These are phyloP conservation scores for Penicillium verrucosum DNA, from an alignment of 2,329 filamentous ascomycete species.

Conservation along the genomic window DNA sequence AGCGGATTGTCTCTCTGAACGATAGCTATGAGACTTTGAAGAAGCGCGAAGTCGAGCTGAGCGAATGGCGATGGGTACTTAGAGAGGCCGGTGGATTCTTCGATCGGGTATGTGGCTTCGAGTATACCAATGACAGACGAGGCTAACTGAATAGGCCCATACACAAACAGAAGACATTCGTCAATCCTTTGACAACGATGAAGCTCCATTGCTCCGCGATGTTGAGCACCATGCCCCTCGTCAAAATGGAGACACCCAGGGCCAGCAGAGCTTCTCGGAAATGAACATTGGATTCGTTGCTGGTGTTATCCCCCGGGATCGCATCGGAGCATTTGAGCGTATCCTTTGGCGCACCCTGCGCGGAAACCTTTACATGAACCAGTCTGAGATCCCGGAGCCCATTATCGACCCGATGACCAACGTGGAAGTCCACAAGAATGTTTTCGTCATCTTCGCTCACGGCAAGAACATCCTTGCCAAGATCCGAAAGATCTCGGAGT, in stretches of 20 bases:
- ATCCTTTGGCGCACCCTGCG: slow-evolving; percentile 96
- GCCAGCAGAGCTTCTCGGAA: slow-evolving; percentile 83
- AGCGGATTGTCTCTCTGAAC: slow-evolving; percentile 85
- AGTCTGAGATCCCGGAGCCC: slow-evolving; percentile 93
- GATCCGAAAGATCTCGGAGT: slow-evolving; percentile 98
- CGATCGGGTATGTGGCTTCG: slow-evolving; percentile 57
- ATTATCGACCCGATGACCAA: slow-evolving; percentile 90
- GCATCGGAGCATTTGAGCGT: slow-evolving; percentile 91
- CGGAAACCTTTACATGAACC: slow-evolving; percentile 99
- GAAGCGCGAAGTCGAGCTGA: slow-evolving; percentile 94
- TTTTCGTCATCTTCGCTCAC: slow-evolving; percentile 98
- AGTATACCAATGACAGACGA: not conserved
- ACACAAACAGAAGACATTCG: slow-evolving; percentile 96
- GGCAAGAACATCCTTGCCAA: slow-evolving; percentile 98
- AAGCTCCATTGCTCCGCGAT: slow-evolving; percentile 89
- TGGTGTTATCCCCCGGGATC: slow-evolving; percentile 88
- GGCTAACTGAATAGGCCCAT: slow-evolving; percentile 59
- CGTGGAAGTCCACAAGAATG: slow-evolving; percentile 91
- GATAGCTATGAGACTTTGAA: slow-evolving; percentile 98
- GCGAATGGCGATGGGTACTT: slow-evolving; percentile 97
- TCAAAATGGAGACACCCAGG: slow-evolving; percentile 61
- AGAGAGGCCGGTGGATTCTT: slow-evolving; percentile 97
- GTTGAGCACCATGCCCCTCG: slow-evolving; percentile 73
- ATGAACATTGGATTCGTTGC: slow-evolving; percentile 99
- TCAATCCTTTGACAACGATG: slow-evolving; percentile 79